phyloP scores from a whole-genome alignment of 768 basidiomycete species.

The Candolleomyces efflorescens region DNA sequence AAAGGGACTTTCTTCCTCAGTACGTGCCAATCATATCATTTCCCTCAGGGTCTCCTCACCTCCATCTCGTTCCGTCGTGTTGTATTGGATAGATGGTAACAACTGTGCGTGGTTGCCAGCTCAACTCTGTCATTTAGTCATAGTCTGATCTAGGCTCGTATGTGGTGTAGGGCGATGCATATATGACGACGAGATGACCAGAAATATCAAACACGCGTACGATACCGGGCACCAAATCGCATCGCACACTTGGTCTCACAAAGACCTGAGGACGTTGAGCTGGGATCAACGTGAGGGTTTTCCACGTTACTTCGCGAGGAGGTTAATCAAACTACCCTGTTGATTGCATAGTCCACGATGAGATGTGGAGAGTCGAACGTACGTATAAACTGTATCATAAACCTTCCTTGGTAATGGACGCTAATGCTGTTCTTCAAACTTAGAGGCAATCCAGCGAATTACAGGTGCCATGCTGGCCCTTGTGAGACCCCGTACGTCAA shows the following conservation, averaged over 20 bases:
- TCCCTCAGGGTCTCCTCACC: no score
- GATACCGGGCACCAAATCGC: conserved; percentile 40
- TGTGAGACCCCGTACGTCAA: conserved; percentile 22
- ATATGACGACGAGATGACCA: conserved; percentile 23
- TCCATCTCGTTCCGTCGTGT: no score
- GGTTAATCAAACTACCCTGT: background rate
- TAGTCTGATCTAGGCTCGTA: no score
- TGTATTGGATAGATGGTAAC: conserved; percentile 25
- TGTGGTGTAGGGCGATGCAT: conserved; percentile 28
- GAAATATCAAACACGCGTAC: conserved; percentile 31
- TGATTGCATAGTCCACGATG: conserved; percentile 15
- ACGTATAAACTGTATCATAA: background rate
- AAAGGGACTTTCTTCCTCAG: conserved; percentile 42
- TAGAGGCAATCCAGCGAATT: conserved; percentile 21
- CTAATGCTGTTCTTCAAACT: background rate
- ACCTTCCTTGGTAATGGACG: background rate
- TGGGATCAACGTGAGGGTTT: conserved; percentile 21
- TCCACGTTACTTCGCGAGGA: background rate
- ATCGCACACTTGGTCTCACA: conserved; percentile 43
- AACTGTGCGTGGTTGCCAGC: conserved; percentile 20
- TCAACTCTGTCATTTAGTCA: no score
- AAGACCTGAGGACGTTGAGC: conserved; percentile 25
- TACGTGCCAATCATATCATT: conserved; percentile 16
- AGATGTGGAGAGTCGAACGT: conserved; percentile 19
- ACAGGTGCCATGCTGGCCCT: conserved; percentile 19